These are phyloP conservation scores for Sclerotiophoma versabilis DNA, from an alignment of 2,329 filamentous ascomycete species.

Conservation along the genomic window DNA sequence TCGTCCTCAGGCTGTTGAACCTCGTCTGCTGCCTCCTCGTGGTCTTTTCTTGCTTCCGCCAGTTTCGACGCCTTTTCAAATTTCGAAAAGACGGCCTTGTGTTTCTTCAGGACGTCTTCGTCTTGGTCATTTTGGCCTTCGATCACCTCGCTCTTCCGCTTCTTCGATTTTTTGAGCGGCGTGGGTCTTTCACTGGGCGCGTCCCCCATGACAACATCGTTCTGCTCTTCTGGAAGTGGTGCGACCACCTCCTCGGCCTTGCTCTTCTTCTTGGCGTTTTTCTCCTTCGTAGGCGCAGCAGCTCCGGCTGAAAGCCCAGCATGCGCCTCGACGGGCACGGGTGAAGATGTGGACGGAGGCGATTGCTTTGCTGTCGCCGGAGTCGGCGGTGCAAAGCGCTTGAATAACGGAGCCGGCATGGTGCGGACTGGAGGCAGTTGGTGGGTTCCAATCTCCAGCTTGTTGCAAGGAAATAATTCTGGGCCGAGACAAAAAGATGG, in stretches of 20 bases:
- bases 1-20: slow-evolving; percentile 53
- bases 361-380: slow-evolving; percentile 16
- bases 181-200: slow-evolving; percentile 16
- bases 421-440: slow-evolving; percentile 7
- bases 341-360: slow-evolving; percentile 1
- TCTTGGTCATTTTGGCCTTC: slow-evolving; percentile 33
- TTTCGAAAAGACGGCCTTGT: slow-evolving; percentile 53
- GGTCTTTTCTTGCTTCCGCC: slow-evolving; percentile 29
- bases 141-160: slow-evolving; percentile 42
- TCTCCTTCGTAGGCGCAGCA: slow-evolving; percentile 21
- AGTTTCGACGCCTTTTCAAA: slow-evolving; percentile 52
- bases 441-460: not conserved
- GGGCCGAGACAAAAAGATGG: slow-evolving; percentile 15
- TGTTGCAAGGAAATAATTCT: slow-evolving; percentile 15
- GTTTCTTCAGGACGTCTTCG: slow-evolving; percentile 45
- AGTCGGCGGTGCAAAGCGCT: slow-evolving; percentile 56
- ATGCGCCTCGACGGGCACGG: not conserved
- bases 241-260: not conserved
- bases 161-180: slow-evolving; percentile 44
- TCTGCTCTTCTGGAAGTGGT: not conserved
- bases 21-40: slow-evolving; percentile 26
- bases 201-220: slow-evolving; percentile 17
- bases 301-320: not conserved
- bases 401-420: slow-evolving; percentile 58
- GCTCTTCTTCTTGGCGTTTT: slow-evolving; percentile 35